Conservation (phyloP, 768 basidiomycete species). For the Leccinum rimulosum region DNA sequence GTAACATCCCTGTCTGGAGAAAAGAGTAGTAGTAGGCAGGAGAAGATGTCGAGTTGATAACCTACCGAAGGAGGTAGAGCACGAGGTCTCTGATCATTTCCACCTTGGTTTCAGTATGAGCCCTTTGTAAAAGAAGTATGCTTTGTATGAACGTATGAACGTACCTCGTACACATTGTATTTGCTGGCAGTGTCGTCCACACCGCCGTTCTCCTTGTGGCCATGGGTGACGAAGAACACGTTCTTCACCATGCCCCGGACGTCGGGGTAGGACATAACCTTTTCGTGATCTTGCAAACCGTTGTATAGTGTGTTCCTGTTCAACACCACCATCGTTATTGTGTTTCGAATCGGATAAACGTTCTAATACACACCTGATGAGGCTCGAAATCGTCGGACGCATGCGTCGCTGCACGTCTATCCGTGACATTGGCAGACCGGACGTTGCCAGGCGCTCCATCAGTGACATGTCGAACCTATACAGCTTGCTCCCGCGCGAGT, state of each 20-base stretch:
- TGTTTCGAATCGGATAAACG: not conserved
- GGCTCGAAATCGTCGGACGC: conserved; percentile 64
- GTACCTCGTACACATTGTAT: conserved; percentile 72
- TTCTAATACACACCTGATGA: conserved; percentile 30
- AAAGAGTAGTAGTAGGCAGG: not conserved
- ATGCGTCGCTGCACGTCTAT: conserved; percentile 75
- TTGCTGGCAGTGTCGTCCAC: conserved; percentile 64
- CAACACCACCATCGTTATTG: not conserved
- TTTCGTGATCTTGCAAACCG: conserved; percentile 51
- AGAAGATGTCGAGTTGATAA: not conserved
- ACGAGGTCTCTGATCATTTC: conserved; percentile 53
- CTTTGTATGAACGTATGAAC: conserved; percentile 5
- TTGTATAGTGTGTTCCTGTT: conserved; percentile 60
- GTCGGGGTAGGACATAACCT: conserved; percentile 48
- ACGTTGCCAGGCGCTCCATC: conserved; percentile 67
- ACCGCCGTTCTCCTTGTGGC: conserved; percentile 56
- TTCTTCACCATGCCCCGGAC: conserved; percentile 64
- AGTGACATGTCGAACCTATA: conserved; percentile 71
- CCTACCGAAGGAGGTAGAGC: conserved; percentile 45
- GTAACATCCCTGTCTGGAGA: conserved; percentile 47
- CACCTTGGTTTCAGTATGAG: conserved; percentile 27
- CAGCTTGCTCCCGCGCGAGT: conserved; percentile 47
- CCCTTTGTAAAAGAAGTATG: not conserved
- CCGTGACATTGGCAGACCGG: conserved; percentile 62
- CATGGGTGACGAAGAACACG: conserved; percentile 67